Base-by-base conservation (phyloP, 495 filamentous ascomycete species). In the Neurospora tetrasperma region DNA sequence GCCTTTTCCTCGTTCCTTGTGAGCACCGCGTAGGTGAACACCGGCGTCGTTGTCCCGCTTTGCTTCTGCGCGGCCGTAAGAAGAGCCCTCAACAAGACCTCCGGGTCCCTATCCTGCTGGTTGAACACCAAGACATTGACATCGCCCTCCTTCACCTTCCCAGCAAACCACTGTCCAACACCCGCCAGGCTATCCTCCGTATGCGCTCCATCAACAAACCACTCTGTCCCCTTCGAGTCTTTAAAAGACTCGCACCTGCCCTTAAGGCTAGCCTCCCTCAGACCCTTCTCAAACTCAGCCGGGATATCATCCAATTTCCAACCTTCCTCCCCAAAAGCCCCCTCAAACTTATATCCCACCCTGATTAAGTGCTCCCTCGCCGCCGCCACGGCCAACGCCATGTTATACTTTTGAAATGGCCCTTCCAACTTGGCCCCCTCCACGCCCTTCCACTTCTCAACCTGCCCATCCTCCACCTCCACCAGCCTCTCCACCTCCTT, bases 131-230 rank as follows among this genome's bases (percentile, higher is more conserved):
- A 82, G 38, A 97, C 74, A 5, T 75, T 69, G 18, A 75, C 68
- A 0, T 75, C 74, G 2, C 43, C 71, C 76, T 79, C 68, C 71
- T 77, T 31, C 73, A 70, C 79, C 73, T 80, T 86, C 74, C 71
- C 78, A 74, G 82, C 73, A 78, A 96, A 96, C 94, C 94, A 97
- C 70, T 84, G 84, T 3, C 87, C 92, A 2, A 90, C 89, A 35
- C 89, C 83, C 35, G 86, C 83, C 70, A 97, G 88, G 76, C 92
- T 96, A 73, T 96, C 93, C 6, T 90, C 85, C 0, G 94, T 98
- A 74, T 98, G 95, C 5, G 93, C 95, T 5, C 94, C 93, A 78
- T 98, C 95, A 68, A 98, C 89, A 75, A 90, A 89, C 95, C 96
- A 98, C 35, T 86, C 84, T 0, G 92, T 81, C 18, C 74, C 76